Conservation (phyloP, 768 basidiomycete species). For the Hirschioporus abietinus region DNA sequence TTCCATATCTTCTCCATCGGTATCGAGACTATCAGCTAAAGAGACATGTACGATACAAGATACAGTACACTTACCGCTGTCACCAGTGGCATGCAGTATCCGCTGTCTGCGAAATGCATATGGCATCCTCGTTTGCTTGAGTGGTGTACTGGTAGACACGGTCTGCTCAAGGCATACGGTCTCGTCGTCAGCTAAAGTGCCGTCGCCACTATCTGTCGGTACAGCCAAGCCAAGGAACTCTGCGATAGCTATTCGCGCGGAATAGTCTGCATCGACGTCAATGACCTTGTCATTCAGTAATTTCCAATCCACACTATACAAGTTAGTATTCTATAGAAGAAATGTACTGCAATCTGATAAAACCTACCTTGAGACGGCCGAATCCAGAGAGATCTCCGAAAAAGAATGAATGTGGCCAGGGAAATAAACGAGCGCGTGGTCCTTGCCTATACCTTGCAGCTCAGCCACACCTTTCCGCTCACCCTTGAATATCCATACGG, state of each 20-base stretch:
- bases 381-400: neutral
- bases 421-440: neutral
- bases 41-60: neutral
- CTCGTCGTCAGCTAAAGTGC: neutral
- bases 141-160: too few species aligned
- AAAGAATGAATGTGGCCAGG: neutral
- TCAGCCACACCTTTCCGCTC: neutral
- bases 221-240: neutral
- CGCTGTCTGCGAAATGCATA: too few species aligned
- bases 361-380: neutral
- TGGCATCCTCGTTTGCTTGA: too few species aligned
- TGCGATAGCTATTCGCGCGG: neutral
- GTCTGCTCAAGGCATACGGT: too few species aligned
- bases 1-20: neutral
- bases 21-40: neutral
- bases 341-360: neutral
- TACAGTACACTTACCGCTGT: neutral
- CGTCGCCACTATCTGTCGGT: neutral
- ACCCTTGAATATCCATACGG: neutral
- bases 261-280: neutral
- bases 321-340: neutral
- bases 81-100: too few species aligned
- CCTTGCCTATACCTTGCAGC: neutral
- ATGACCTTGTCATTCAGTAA: neutral
- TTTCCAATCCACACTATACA: neutral